Evolutionary conservation across 1,284 basidiomycete species (phyloP).

Genomic region (Trametes versicolor): DNA sequence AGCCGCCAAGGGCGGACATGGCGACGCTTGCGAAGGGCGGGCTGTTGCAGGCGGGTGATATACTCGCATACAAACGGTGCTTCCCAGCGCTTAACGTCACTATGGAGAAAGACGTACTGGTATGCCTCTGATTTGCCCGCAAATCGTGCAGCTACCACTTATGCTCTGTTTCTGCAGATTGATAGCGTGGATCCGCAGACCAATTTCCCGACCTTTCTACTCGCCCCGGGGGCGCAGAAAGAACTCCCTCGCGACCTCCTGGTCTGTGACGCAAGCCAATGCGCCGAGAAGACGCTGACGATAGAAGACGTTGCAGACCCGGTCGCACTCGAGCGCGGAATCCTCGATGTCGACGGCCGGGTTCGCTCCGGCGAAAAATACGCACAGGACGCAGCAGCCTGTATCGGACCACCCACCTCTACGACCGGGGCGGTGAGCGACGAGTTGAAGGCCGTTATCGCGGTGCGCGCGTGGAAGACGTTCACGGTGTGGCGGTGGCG

Average conservation of each 20-base stretch:
- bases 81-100: conserved; percentile 50
- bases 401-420: background rate
- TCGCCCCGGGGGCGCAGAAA: conserved; percentile 49
- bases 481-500: conserved; percentile 61
- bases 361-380: conserved; percentile 50
- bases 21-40: conserved; percentile 53
- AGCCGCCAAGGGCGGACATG: conserved; percentile 48
- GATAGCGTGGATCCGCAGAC: conserved; percentile 47
- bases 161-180: background rate
- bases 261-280: conserved; percentile 42
- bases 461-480: conserved; percentile 55
- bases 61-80: conserved; percentile 59
- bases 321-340: conserved; percentile 56
- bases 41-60: conserved; percentile 59
- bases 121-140: conserved; percentile 32
- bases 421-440: conserved; percentile 29
- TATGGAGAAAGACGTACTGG: conserved; percentile 65
- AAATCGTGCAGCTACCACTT: background rate
- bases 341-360: conserved; percentile 61
- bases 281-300: conserved; percentile 39
- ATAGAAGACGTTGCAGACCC: conserved; percentile 54
- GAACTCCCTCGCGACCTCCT: conserved; percentile 52
- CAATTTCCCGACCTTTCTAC: conserved; percentile 54
- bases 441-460: conserved; percentile 17
- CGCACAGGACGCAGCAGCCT: conserved; percentile 13